Evolutionary conservation across 148 eudicot genomes (phyloP), one percentile per base, ranked within the genome.

Genomic region (Persicaria maculosa): DNA sequence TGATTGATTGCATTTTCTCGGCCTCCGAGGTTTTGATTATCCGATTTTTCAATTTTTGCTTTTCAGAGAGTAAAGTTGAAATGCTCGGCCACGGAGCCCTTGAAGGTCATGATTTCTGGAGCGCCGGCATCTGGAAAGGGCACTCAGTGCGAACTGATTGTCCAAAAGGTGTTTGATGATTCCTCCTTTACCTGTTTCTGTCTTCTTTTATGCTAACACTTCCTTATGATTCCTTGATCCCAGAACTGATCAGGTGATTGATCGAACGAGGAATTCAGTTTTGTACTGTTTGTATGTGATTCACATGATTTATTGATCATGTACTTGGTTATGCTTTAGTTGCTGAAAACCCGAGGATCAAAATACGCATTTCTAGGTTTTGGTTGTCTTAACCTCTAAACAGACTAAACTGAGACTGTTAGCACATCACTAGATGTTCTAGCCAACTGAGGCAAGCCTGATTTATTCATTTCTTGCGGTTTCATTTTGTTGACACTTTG

Each of bases 101-200:
- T 91, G 67, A 92, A 92, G 86, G 97, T 95, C 72, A 89, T 95
- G 92, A 89, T 92, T 71, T 95, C 97, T 4, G 99, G 99, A n/a
- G 93, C 98, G 6, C 97, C 98, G 3, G 98, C 98, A 64, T 95
- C 98, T 20, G 98, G 98, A 14, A 95, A 95, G 86, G 99, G 97
- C 79, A 92, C 99, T 80, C 99, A 95, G 76, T 95, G 96, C 70
- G 86, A 95, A 86, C 58, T 90, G 89, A 90, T 95, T 76, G 92
- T 80, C 74, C 82, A 90, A 44, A 89, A 90, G 90, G 99, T 95
- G 57, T 50, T 47, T 46, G 53, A 45, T 71, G 43, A n/a, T 71
- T 45, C 40, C 17, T n/a, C 7, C 65, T 9, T 59, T 7, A 7
- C 20, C 36, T 2, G 20, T 31, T 31, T 31, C 2, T 2, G 40